Evolutionary conservation across 2,329 filamentous ascomycete genomes (phyloP).

Genomic region (Cryoendolithus antarcticus): DNA sequence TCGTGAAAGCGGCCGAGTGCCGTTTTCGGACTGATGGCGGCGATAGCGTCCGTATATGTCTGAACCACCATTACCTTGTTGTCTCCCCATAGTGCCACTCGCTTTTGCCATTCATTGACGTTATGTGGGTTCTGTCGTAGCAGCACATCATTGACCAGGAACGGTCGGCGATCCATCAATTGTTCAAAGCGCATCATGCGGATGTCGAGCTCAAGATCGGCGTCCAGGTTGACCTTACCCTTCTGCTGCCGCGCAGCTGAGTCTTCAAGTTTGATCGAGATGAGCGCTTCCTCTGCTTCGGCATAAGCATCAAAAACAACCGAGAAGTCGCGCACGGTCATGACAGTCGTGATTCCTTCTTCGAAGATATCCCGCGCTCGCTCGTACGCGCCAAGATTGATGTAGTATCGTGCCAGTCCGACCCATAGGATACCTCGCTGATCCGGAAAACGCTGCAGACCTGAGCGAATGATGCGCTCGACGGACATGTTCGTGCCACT

Average conservation of each 20-base stretch:
- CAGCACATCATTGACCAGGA: slow-evolving; percentile 90
- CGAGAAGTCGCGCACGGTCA: slow-evolving; percentile 96
- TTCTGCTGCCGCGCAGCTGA: slow-evolving; percentile 70
- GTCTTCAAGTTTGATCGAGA: slow-evolving; percentile 79
- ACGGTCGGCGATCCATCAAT: slow-evolving; percentile 90
- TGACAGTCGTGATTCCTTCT: slow-evolving; percentile 91
- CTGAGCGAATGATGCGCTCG: slow-evolving; percentile 83
- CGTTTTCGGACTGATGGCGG: slow-evolving; percentile 85
- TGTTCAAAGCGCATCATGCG: slow-evolving; percentile 97
- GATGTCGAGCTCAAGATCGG: slow-evolving; percentile 89
- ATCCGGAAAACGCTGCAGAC: slow-evolving; percentile 80
- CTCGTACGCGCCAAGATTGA: slow-evolving; percentile 83
- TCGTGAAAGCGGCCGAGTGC: slow-evolving; percentile 88
- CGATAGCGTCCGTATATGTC: slow-evolving; percentile 89
- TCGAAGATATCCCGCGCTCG: slow-evolving; percentile 87
- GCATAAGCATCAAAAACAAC: slow-evolving; percentile 92
- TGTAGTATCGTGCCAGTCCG: slow-evolving; percentile 92
- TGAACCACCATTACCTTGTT: slow-evolving; percentile 85
- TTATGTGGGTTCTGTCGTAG: slow-evolving; percentile 93
- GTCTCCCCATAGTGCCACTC: slow-evolving; percentile 87
- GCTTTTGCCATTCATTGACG: slow-evolving; percentile 92
- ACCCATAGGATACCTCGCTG: slow-evolving; percentile 93
- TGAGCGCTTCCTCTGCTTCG: slow-evolving; percentile 94
- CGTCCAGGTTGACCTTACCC: slow-evolving; percentile 63
- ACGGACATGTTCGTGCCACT: slow-evolving; percentile 77